Evolutionary conservation across 345 rosid species (phyloP), one percentile per base, ranked within the genome.

Genomic region (Citrus sp.): DNA sequence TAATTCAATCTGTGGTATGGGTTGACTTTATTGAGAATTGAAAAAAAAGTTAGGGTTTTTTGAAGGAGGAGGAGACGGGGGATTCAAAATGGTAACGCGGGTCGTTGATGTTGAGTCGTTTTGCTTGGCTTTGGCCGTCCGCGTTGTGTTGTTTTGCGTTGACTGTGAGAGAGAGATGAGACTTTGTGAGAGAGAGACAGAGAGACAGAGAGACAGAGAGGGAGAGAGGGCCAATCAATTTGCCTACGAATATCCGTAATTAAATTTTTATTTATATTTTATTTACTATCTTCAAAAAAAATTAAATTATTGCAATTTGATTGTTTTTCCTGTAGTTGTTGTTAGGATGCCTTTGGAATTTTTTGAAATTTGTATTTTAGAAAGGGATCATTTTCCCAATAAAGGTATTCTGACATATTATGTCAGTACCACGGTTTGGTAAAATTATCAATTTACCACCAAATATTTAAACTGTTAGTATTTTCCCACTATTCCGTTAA

Each of bases 11-110:
- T 46, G 14, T 46, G 51, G 51, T 3, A 25, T 18, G 80, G 72
- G 54, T 81, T 78, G 85, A 79, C 84, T 82, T 85, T 69, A n/a
- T 9, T 59, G 4, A 22, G 16, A 66, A 37, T 69, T 56, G 28
- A 75, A 68, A 38, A 38, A 38, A 35, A 69, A 81, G 76, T 54
- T 82, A 83, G 91, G 94, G 87, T 83, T 85, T 91, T 87, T 82
- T 83, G 64, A 6, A 73, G 85, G 75, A 82, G 80, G 68, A 80
- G 51, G 70, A 46, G 70, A 81, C 35, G 60, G 72, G 72, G 46
- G 67, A 13, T 68, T 42, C 80, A 10, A 46, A 46, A 46, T 13
- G 8, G 2, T 34, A 18, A 32, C 9, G 27, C 27, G 70, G 24
- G 64, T 16, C 10, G 51, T 13, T 13, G 51, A 46, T 46, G 51